Base-by-base conservation (phyloP, 2,329 filamentous ascomycete species). In the Diaporthe sp. region DNA sequence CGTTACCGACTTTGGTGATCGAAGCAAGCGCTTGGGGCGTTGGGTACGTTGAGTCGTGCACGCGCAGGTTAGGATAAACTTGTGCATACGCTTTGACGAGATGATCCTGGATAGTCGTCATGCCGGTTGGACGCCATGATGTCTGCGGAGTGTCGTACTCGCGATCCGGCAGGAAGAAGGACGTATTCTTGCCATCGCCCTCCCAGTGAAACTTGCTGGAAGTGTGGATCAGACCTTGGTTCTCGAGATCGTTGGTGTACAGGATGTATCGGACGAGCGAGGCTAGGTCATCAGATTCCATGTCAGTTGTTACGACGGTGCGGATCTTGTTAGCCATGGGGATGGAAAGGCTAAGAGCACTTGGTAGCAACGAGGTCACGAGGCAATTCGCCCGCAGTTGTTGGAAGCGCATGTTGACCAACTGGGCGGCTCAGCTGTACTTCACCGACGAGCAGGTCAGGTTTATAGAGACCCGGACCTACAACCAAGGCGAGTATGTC, bases 161-260 rank as follows among this genome's bases (percentile, higher is more conserved):
- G 53, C 71, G 71, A 15, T 49, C 71, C 22, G 71, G 55, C 44
- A 72, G 10, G 44, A 72, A 72, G 44, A 72, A 72, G 17, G 37
- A 58, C 22, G 78, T 79, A 1, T 77, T 76, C 49, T 79, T 79
- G 51, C 77, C 78, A 28, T 79, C 60, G 9, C 78, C 78, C 25
- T 78, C 70, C 78, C 78, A 79, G 70, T 79, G 78, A n/a, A 71
- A 79, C 15, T 62, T 49, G 39, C 77, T 79, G 22, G 78, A 73
- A 22, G 49, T 79, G 55, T 79, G 79, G 42, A 79, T 78, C 55
- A 79, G 77, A 22, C 78, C 78, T 25, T 78, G 73, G 9, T 72
- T 79, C 53, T 79, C 78, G 53, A 79, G 77, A 15, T 79, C 78
- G 65, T 79, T 79, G 25, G 77, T 77, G 28, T 79, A 79, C 15